These are phyloP conservation scores for Erucastrum elatum DNA, from an alignment of 345 rosid genomes.

Conservation along the genomic window DNA sequence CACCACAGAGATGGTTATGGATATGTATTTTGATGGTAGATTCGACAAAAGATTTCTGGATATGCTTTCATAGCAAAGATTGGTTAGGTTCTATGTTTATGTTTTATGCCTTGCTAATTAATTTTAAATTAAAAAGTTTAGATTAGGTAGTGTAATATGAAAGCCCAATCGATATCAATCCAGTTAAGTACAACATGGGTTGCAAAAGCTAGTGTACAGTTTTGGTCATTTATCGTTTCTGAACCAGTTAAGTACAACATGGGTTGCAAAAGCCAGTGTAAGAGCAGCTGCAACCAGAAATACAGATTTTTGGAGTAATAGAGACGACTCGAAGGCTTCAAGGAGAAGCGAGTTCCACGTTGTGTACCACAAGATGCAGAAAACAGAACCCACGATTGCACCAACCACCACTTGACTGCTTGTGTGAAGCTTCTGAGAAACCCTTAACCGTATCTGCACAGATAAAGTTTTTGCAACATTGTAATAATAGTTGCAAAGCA, in stretches of 20 bases:
- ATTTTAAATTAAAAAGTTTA: no score
- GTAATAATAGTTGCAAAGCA: not conserved
- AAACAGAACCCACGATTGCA: constrained; percentile 25
- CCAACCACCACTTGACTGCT: constrained; percentile 61
- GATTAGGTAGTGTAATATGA: no score
- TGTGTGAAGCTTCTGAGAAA: not conserved
- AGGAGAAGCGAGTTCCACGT: constrained; percentile 55
- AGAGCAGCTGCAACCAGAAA: constrained; percentile 46
- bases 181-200: constrained; percentile 38
- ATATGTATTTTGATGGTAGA: no score
- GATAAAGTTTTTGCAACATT: not conserved
- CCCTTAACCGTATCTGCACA: constrained; percentile 66
- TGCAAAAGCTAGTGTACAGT: no score
- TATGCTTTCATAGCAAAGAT: no score
- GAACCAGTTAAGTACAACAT: constrained; percentile 58
- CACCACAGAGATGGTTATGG: no score
- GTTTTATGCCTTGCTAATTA: no score
- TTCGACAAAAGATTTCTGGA: no score
- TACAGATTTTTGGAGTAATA: constrained; percentile 45
- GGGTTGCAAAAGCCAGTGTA: constrained; percentile 46
- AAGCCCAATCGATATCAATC: no score
- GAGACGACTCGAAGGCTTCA: constrained; percentile 54
- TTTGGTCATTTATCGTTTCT: constrained; percentile 3
- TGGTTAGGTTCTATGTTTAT: not conserved
- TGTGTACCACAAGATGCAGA: constrained; percentile 59